A percentile compares a stretch with the other conserved stretches of the same genome.
phyloP scores from a whole-genome alignment of 768 basidiomycete genomes.

The Lyophyllum shimeji region DNA sequence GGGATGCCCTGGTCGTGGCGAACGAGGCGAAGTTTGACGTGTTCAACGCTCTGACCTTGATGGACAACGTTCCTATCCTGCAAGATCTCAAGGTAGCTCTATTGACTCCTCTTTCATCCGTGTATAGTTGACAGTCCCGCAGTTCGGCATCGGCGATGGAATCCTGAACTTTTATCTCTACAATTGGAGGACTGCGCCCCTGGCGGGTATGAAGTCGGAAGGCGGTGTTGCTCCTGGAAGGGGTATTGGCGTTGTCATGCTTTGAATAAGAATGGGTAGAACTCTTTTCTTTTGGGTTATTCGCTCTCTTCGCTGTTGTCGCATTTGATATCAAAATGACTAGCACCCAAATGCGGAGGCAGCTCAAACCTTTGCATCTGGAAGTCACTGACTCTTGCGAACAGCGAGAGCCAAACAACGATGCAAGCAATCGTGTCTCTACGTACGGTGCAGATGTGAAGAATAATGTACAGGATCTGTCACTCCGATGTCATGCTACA shows the following conservation, averaged over 20 bases:
- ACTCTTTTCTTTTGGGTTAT: background rate
- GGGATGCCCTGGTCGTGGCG: conserved; percentile 81
- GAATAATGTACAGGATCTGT: conserved; percentile 17
- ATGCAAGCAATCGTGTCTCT: background rate
- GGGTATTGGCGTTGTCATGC: conserved; percentile 93
- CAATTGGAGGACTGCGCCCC: conserved; percentile 86
- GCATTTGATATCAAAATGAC: too few relatives aligned
- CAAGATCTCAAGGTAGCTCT: conserved; percentile 74
- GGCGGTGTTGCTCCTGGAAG: conserved; percentile 59
- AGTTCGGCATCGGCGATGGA: conserved; percentile 96
- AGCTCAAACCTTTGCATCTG: too few relatives aligned
- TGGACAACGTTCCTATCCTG: conserved; percentile 89
- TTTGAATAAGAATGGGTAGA: conserved; percentile 40
- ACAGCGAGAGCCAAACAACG: too few relatives aligned
- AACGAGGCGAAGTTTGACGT: conserved; percentile 91
- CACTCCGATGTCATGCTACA: background rate
- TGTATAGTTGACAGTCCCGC: conserved; percentile 1
- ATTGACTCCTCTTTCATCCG: background rate
- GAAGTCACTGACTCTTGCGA: too few relatives aligned
- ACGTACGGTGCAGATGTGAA: background rate
- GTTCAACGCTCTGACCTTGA: conserved; percentile 90
- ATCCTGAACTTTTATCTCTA: conserved; percentile 91
- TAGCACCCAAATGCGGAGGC: too few relatives aligned
- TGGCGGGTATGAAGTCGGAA: conserved; percentile 69
- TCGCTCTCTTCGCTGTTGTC: too few relatives aligned